Percentiles rank a stretch among this genome's conserved stretches.
Evolutionary conservation across 1,284 basidiomycete genomes (phyloP).

Genomic region (Rhizoctonia solani): DNA sequence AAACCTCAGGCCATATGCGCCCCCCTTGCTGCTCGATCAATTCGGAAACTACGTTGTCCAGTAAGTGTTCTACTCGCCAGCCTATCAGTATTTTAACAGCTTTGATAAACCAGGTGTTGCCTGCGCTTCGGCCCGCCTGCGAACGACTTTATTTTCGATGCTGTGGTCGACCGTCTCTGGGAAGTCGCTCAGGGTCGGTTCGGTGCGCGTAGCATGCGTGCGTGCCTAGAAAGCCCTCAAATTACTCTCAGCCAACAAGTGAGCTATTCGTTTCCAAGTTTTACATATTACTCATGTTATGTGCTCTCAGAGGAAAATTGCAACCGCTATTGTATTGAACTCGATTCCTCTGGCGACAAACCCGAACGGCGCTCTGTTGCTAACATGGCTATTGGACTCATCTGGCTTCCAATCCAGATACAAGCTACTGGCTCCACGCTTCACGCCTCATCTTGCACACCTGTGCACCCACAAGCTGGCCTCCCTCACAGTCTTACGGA

Average conservation of each 20-base stretch:
- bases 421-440: slow-evolving; percentile 88
- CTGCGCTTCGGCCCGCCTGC: slow-evolving; percentile 87
- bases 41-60: slow-evolving; percentile 99
- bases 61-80: slow-evolving; percentile 51
- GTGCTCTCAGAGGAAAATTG: slow-evolving; percentile 77
- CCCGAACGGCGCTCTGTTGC: slow-evolving; percentile 91
- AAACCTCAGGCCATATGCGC: slow-evolving; percentile 88
- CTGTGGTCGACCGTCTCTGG: slow-evolving; percentile 98
- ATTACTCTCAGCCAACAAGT: slow-evolving; percentile 83
- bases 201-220: slow-evolving; percentile 96
- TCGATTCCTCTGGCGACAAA: slow-evolving; percentile 98
- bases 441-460: slow-evolving; percentile 94
- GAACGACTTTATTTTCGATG: slow-evolving; percentile 96
- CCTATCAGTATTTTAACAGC: neutral
- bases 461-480: slow-evolving; percentile 98
- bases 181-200: slow-evolving; percentile 96
- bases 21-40: slow-evolving; percentile 91
- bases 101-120: slow-evolving; percentile 66
- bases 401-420: slow-evolving; percentile 92
- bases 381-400: slow-evolving; percentile 97
- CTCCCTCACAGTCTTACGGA: slow-evolving; percentile 88
- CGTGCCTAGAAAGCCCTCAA: slow-evolving; percentile 89
- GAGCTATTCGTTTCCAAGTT: slow-evolving; percentile 29
- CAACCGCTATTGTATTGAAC: slow-evolving; percentile 92
- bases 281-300: neutral